Evolutionary conservation across 2,329 filamentous ascomycete genomes (phyloP).

Genomic region (Fusarium solani-melongenae): DNA sequence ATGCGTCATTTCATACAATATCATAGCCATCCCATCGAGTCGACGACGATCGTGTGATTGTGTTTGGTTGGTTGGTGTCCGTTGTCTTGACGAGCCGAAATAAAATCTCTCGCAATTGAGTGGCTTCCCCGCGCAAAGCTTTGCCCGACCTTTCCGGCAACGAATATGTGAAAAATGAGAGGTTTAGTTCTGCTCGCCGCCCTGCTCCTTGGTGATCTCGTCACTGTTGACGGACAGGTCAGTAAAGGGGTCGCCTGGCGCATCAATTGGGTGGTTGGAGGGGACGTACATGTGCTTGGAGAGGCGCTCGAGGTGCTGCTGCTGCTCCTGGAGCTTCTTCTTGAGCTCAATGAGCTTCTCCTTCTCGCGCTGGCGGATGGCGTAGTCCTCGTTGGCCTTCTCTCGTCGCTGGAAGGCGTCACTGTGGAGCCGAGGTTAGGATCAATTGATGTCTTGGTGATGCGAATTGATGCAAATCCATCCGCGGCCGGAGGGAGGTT

Average conservation of each 20-base stretch:
- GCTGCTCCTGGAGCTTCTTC: conserved; percentile 79
- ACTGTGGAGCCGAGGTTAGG: conserved; percentile 57
- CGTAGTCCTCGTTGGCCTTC: conserved; percentile 84
- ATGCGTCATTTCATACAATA: conserved; percentile 27
- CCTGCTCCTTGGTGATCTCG: conserved; percentile 78
- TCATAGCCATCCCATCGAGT: conserved; percentile 8
- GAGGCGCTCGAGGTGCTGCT: conserved; percentile 85
- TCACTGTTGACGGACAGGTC: conserved; percentile 63
- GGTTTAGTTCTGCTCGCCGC: conserved; percentile 72
- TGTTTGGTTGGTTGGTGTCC: conserved; percentile 5
- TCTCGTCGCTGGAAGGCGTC: conserved; percentile 95
- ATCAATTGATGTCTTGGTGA: neutral
- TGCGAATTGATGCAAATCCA: conserved; percentile 18
- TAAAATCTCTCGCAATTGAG: conserved; percentile 26
- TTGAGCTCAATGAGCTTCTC: conserved; percentile 86
- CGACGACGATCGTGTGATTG: conserved; percentile 6
- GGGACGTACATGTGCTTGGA: conserved; percentile 84
- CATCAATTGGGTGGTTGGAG: conserved; percentile 10
- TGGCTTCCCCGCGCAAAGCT: conserved; percentile 30
- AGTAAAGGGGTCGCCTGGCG: conserved; percentile 7
- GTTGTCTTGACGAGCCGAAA: conserved; percentile 17
- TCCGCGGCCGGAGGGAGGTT: neutral
- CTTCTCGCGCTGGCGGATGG: conserved; percentile 88
- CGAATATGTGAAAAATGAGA: conserved; percentile 15
- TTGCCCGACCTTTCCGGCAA: conserved; percentile 33